These are phyloP conservation scores for Nicotiana tabacum DNA, from an alignment of 257 asterid genomes.

Conservation along the genomic window DNA sequence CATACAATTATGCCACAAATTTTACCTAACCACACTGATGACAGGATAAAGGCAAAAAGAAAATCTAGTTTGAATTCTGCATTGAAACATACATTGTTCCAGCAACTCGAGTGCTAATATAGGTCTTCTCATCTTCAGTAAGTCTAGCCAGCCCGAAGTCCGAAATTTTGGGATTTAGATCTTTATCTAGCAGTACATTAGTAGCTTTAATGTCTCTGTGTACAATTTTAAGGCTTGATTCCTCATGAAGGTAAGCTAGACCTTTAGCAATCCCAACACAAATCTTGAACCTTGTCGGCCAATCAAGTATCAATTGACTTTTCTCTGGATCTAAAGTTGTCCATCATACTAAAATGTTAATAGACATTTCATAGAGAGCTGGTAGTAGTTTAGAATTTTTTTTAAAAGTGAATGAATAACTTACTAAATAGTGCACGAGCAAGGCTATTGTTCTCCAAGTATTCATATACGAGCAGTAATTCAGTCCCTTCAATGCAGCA, in stretches of 20 bases:
- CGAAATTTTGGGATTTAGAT: conserved; percentile 74
- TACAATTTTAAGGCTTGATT: conserved; percentile 74
- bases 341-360: neutral
- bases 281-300: conserved; percentile 74
- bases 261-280: conserved; percentile 81
- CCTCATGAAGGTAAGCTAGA: conserved; percentile 82
- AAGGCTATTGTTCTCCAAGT: conserved; percentile 87
- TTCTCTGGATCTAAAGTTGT: conserved; percentile 39
- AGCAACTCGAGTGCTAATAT: conserved; percentile 83
- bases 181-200: conserved; percentile 70
- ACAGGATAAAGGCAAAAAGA: neutral
- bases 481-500: conserved; percentile 84
- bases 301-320: conserved; percentile 60
- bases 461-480: conserved; percentile 70
- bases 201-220: conserved; percentile 94
- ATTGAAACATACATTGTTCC: conserved; percentile 70
- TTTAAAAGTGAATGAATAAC: neutral
- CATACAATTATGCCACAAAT: neutral
- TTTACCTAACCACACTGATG: neutral
- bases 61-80: neutral
- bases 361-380: neutral
- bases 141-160: conserved; percentile 93
- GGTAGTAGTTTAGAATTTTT: neutral
- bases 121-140: conserved; percentile 71
- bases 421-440: conserved; percentile 64